Base-by-base conservation (phyloP, 768 basidiomycete species). In the Auricularia cornea region DNA sequence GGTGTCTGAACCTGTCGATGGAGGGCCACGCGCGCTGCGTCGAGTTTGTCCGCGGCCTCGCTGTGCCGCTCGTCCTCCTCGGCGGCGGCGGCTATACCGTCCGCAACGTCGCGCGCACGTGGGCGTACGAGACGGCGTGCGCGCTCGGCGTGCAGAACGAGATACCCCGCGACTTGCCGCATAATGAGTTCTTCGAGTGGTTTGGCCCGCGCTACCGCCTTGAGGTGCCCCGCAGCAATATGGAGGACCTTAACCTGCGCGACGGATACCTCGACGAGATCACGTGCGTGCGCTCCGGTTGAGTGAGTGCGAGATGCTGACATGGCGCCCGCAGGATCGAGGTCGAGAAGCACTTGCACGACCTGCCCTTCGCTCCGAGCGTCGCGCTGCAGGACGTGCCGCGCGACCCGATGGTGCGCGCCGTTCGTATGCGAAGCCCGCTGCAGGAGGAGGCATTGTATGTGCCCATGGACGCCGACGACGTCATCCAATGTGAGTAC, bases 371-470 rank as follows among this genome's bases (percentile, higher is more conserved):
- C 62, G 92, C 91, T 0, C 97, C 97, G 1, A 92, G 92, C 4
- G 92, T 92, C 0, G 86, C 84, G 51, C 83, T 96, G 80, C 92
- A 94, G 29, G 85, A 89, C 59, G 88, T 92, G 1, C 94, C 94
- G 0, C 74, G 81, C 48, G 85, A 90, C 66, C 84, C 84, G 40
- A 67, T 96, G 5, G 82, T 26, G 12, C 12, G 6, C 1, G 26
- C 54, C 10, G 11, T 12, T 11, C 26, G 54, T 1, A 57, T 57
- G 2, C 54, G 54, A 5, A 30, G 1, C 1, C 26, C 26, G 12
- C 30, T 57, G 26, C 10, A 16, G 26, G 54, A 57, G 8, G 54
- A 57, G 54, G 28, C 28, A 11, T 16, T 26, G 30, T 29, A 57
- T 26, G 54, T 29, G 0, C 54, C 23, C 26, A 26, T 16, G 8